phyloP scores from a whole-genome alignment of 305 asterid genomes.

The Petunia hybrid region DNA sequence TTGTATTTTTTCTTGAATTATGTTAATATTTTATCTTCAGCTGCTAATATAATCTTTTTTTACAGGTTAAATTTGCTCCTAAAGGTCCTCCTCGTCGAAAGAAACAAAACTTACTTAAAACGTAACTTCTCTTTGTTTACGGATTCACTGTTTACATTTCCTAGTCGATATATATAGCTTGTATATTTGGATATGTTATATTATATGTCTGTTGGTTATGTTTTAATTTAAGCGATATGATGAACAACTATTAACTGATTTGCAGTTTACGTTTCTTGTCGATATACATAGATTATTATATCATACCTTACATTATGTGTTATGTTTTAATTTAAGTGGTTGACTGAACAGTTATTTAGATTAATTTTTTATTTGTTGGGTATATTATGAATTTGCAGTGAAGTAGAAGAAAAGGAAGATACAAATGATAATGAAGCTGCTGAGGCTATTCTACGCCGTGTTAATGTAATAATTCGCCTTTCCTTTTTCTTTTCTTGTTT shows the following conservation, averaged over 20 bases:
- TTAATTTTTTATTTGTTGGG: neutral
- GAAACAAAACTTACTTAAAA: conserved; percentile 25
- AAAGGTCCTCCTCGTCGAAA: conserved; percentile 51
- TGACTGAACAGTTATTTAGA: too few relatives aligned
- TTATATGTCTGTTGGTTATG: too few relatives aligned
- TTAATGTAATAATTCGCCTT: conserved; percentile 42
- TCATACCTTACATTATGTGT: too few relatives aligned
- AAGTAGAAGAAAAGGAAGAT: conserved; percentile 32
- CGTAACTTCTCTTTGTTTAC: conserved; percentile 20
- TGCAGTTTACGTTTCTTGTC: neutral
- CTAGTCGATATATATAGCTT: too few relatives aligned
- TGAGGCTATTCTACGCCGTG: conserved; percentile 42
- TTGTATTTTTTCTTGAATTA: conserved; percentile 5
- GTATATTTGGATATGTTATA: too few relatives aligned
- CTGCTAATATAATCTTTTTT: neutral
- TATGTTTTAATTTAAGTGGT: too few relatives aligned
- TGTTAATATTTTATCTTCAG: neutral
- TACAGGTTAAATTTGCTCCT: conserved; percentile 53
- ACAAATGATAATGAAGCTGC: conserved; percentile 11
- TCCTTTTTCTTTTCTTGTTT: neutral
- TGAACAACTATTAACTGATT: neutral
- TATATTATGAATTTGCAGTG: conserved; percentile 33
- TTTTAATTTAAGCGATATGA: too few relatives aligned
- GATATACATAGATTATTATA: too few relatives aligned
- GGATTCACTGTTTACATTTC: too few relatives aligned